phyloP scores from a whole-genome alignment of 202 grass and related monocot genomes.

The Dendrocalamus latiflorus region DNA sequence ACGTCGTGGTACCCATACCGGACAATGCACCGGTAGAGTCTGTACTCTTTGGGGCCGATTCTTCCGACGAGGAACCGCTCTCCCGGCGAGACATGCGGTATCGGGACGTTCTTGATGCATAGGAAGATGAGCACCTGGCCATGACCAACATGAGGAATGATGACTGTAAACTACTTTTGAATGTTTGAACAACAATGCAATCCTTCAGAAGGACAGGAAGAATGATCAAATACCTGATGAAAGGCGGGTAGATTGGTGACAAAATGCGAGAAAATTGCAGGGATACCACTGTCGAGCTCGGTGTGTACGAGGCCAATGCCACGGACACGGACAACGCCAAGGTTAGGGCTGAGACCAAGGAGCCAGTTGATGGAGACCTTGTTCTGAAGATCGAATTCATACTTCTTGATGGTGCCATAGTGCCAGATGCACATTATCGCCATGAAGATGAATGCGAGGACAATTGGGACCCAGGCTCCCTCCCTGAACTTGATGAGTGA shows the following conservation, averaged over 20 bases:
- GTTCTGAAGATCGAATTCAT: constrained; percentile 85
- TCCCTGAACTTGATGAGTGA: constrained; percentile 88
- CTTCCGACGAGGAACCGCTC: constrained; percentile 83
- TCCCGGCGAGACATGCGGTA: constrained; percentile 61
- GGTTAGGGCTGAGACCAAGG: constrained; percentile 65
- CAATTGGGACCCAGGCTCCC: constrained; percentile 85
- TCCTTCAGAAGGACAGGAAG: background rate
- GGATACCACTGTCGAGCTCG: constrained; percentile 81
- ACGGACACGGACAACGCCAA: constrained; percentile 70
- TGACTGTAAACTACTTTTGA: background rate
- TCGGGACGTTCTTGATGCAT: constrained; percentile 81
- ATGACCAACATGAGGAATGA: background rate
- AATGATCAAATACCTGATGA: constrained; percentile 54
- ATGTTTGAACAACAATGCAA: constrained; percentile 1
- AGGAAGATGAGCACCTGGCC: constrained; percentile 84
- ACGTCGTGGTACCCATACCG: constrained; percentile 88
- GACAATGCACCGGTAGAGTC: constrained; percentile 88
- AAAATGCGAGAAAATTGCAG: constrained; percentile 93
- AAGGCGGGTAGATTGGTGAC: constrained; percentile 95
- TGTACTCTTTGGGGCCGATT: constrained; percentile 82
- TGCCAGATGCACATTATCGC: constrained; percentile 89
- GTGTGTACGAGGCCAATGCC: constrained; percentile 89
- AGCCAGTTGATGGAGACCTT: constrained; percentile 98
- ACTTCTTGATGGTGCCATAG: constrained; percentile 89
- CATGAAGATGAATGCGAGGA: constrained; percentile 77